Evolutionary conservation across 306 rosid genomes (phyloP).

Genomic region (Acacia crassicarpa): DNA sequence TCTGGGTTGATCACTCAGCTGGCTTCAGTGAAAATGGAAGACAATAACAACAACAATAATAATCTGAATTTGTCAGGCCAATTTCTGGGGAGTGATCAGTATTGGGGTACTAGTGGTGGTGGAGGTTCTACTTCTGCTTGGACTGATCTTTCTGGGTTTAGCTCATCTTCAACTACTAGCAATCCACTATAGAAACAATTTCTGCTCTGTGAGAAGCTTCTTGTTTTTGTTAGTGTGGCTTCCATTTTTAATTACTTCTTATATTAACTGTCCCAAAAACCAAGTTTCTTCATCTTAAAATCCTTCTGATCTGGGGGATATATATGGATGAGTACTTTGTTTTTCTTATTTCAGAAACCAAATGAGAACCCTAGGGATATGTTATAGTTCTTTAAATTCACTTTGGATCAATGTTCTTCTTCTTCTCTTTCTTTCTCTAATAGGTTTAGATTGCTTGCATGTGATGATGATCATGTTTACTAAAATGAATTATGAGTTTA

Average conservation of each 20-base stretch:
- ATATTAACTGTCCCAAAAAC: neutral
- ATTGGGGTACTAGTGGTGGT: slow-evolving; percentile 48
- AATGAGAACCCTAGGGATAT: slow-evolving; percentile 59
- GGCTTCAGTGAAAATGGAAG: slow-evolving; percentile 73
- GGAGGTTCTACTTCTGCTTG: slow-evolving; percentile 46
- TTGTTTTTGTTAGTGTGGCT: slow-evolving; percentile 38
- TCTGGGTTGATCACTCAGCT: slow-evolving; percentile 38
- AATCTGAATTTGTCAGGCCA: slow-evolving; percentile 60
- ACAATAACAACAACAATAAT: slow-evolving; percentile 1
- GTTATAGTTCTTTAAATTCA: slow-evolving; percentile 21
- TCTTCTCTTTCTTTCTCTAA: neutral
- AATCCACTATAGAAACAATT: slow-evolving; percentile 37
- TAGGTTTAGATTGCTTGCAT: slow-evolving; percentile 47
- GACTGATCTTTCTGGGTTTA: slow-evolving; percentile 66
- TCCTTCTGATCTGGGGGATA: slow-evolving; percentile 10
- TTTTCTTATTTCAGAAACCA: slow-evolving; percentile 6
- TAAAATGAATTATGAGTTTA: slow-evolving; percentile 29
- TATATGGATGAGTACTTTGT: slow-evolving; percentile 16
- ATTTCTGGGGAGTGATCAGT: slow-evolving; percentile 58
- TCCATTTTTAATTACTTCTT: slow-evolving; percentile 27
- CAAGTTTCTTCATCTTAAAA: slow-evolving; percentile 13
- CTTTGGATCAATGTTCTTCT: slow-evolving; percentile 13
- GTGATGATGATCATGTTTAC: slow-evolving; percentile 25
- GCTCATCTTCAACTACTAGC: slow-evolving; percentile 55
- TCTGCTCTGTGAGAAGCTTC: slow-evolving; percentile 31